Base-by-base conservation (phyloP, 2,329 filamentous ascomycete species). In the Hypoxylon sp. region DNA sequence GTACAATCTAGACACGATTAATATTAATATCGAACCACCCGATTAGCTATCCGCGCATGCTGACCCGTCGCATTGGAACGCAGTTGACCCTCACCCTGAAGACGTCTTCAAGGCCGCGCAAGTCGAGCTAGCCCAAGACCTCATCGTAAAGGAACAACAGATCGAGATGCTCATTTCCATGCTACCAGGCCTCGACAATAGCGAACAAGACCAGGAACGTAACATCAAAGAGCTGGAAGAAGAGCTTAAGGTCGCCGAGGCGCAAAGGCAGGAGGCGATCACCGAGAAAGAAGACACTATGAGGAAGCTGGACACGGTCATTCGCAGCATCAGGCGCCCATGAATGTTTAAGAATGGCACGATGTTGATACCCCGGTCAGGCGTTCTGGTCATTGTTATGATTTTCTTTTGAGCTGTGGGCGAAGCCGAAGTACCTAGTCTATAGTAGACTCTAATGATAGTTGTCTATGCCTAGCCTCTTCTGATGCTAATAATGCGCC, bases 121-220 rank as follows among this genome's bases (percentile, higher is more conserved):
- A 76, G 83, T 89, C 66, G 92, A 95, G 78, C 83, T 96, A 58
- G 91, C 92, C 38, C 87, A 88, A 68, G 93, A 95, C 76, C 83
- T 96, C 25, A 90, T 95, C 63, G 79, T 92, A 63, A 93, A 94
- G 75, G 91, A 94, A 74, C 92, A 94, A 80, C 91, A 95, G 81
- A 93, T 96, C 68, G 93, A 96, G 78, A 84, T 88, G 48, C 82
- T 96, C 51, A 92, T 95, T 63, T 91, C 89, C 14, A 87, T 86
- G 21, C 83, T 97, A 1, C 93, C 93, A 0, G 93, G 93, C 0
- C 82, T 96, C 21, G 91, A 93, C 48, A 92, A 90, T 68, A 95
- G 91, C 75, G 91, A 95, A 77, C 84, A 87, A 68, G 91, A 94
- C 75, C 93, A 97, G 79, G 86, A 92, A 76, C 84, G 86, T 70